Conservation (phyloP, 2,329 filamentous ascomycete genomes). For the Ceratocystiopsis sp. region DNA sequence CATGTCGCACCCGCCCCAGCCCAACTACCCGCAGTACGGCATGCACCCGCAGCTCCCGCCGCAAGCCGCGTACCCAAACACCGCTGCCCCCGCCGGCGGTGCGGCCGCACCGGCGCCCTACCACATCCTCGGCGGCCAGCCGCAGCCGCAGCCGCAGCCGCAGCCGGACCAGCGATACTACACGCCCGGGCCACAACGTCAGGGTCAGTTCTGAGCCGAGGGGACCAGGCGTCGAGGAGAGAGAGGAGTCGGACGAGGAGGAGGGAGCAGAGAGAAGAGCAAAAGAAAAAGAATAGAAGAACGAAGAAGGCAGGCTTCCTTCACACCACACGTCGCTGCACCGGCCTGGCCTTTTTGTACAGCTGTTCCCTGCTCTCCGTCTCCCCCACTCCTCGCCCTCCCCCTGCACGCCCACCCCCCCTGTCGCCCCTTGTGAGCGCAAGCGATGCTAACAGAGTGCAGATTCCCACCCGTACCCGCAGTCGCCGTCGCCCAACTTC, state of each 20-base stretch:
- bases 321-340: no score
- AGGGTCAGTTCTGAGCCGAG: slow-evolving; percentile 6
- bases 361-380: neutral
- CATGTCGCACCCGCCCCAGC: slow-evolving; percentile 83
- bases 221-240: neutral
- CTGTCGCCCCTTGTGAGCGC: no score
- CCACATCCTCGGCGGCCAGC: slow-evolving; percentile 14
- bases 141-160: slow-evolving; percentile 29
- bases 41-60: slow-evolving; percentile 31
- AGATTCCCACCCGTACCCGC: slow-evolving; percentile 21
- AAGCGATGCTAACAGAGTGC: neutral
- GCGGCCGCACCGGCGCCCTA: slow-evolving; percentile 22
- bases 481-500: slow-evolving; percentile 36
- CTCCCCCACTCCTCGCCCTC: neutral
- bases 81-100: slow-evolving; percentile 14
- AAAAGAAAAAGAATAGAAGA: neutral
- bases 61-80: slow-evolving; percentile 26
- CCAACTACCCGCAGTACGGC: slow-evolving; percentile 54
- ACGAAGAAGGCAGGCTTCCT: neutral
- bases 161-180: slow-evolving; percentile 49
- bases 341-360: neutral
- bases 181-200: slow-evolving; percentile 34
- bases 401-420: no score
- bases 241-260: neutral
- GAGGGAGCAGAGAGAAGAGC: neutral